Evolutionary conservation across 2,329 filamentous ascomycete species (phyloP), one percentile per base, ranked within the genome.

Genomic region (Microthyrium microscopicum): DNA sequence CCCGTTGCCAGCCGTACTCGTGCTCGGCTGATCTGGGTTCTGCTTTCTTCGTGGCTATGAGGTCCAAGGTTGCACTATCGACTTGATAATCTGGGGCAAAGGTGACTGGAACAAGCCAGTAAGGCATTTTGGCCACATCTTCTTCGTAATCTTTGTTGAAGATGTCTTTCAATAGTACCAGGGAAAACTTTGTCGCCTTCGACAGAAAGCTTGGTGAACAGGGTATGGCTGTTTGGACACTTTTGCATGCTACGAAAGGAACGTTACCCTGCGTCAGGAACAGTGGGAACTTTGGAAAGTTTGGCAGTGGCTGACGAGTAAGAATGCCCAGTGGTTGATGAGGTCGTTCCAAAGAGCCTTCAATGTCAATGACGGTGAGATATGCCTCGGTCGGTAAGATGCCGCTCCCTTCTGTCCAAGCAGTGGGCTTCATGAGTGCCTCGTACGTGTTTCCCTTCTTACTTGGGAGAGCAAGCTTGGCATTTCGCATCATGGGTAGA

Each of bases 111-210:
- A 73, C 78, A 11, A 94, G 48, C 60, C 84, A 93, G 52, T 94
- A 98, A 0, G 84, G 77, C 50, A 93, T 67, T 19, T 75, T 71
- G 1, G 63, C 53, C 0, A 61, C 44, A 12, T 72, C 62, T 0
- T 68, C 60, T 31, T 79, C 72, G 45, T 82, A 98, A 3, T 65
- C 63, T 51, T 98, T 98, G 52, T 84, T 87, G 58, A 93, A 95
- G 0, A 94, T 61, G 43, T 95, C 83, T 12, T 70, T 58, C 51
- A 91, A 94, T 0, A 91, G 54, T 4, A 68, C 64, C 26, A 91
- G 56, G 0, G 81, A 93, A 49, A 89, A 92, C 0, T 52, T 54
- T 1, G 72, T 73, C n/a, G 95, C 50, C 2, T 58, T 50, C 1
- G 66, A 53, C 0, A 83, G 41, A 2, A 61, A 48, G 0, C 56